Evolutionary conservation across 2,329 filamentous ascomycete genomes (phyloP).

Genomic region (Colletotrichum trifolii): DNA sequence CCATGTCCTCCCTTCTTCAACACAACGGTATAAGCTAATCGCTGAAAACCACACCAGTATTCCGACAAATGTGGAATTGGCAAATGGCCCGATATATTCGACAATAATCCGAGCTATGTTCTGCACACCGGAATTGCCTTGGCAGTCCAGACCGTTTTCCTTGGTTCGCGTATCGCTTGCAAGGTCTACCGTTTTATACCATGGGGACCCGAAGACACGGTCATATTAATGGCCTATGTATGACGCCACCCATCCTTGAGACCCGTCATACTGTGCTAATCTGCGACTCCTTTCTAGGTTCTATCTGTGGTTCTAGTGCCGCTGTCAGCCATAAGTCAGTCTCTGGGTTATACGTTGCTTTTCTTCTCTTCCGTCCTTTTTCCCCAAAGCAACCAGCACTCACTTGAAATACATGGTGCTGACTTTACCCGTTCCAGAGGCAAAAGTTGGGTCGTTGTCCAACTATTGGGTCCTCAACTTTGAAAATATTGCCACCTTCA

Average conservation of each 20-base stretch:
- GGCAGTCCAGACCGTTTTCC: not conserved
- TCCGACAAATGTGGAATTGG: slow-evolving; percentile 2
- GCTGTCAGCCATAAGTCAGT: slow-evolving; percentile 10
- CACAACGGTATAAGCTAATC: no score
- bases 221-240: slow-evolving; percentile 1
- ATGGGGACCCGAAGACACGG: not conserved
- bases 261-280: not conserved
- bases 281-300: not conserved
- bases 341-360: not conserved
- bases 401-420: no score
- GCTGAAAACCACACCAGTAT: not conserved
- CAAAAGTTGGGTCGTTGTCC: not conserved
- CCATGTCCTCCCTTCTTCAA: no score
- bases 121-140: not conserved
- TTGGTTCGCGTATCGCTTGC: slow-evolving; percentile 1
- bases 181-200: slow-evolving; percentile 1
- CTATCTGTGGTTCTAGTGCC: not conserved
- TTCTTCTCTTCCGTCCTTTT: not conserved
- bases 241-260: not conserved
- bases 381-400: no score
- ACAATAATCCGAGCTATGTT: slow-evolving; percentile 1
- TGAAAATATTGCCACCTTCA: not conserved
- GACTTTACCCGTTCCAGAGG: not conserved
- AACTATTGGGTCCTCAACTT: slow-evolving; percentile 3
- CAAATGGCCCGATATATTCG: not conserved